A percentile compares a stretch with the other conserved stretches of the same genome.
Evolutionary conservation across 345 rosid genomes (phyloP).

Genomic region (Kernera saxatilis): DNA sequence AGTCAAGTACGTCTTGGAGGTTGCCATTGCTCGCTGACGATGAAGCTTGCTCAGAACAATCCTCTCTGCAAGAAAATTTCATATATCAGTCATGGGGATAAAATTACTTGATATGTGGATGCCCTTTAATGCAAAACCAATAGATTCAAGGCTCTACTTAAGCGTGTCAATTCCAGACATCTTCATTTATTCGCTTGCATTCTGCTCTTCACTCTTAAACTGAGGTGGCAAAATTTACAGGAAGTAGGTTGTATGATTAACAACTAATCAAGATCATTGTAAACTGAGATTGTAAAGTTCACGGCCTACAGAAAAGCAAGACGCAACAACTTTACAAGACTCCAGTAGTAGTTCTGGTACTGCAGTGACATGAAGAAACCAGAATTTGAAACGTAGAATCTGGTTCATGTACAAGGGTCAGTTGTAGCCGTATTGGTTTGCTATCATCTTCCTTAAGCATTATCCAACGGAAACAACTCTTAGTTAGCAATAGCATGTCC

Average conservation of each 20-base stretch:
- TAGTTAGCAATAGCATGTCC: background rate
- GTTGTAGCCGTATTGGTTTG: background rate
- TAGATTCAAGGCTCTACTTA: background rate
- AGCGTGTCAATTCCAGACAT: too few species aligned
- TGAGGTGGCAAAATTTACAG: background rate
- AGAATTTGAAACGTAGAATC: background rate
- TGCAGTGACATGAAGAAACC: background rate
- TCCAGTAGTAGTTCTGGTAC: too few species aligned
- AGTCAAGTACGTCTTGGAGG: constrained; percentile 39
- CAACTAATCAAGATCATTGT: background rate
- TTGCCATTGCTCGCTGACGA: constrained; percentile 24
- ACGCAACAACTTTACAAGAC: background rate
- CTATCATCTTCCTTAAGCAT: background rate
- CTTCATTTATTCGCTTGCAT: background rate
- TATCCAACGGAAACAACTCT: background rate
- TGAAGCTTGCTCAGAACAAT: constrained; percentile 24
- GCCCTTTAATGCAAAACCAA: background rate
- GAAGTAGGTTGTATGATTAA: background rate
- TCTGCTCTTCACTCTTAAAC: background rate
- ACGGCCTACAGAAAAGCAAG: background rate
- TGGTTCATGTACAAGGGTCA: background rate
- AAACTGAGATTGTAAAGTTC: background rate
- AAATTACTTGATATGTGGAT: background rate
- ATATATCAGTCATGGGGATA: constrained; percentile 7
- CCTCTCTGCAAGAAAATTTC: constrained; percentile 45